Conservation (phyloP, 164 flowering plant species). For the Chimonanthus salicifolius region DNA sequence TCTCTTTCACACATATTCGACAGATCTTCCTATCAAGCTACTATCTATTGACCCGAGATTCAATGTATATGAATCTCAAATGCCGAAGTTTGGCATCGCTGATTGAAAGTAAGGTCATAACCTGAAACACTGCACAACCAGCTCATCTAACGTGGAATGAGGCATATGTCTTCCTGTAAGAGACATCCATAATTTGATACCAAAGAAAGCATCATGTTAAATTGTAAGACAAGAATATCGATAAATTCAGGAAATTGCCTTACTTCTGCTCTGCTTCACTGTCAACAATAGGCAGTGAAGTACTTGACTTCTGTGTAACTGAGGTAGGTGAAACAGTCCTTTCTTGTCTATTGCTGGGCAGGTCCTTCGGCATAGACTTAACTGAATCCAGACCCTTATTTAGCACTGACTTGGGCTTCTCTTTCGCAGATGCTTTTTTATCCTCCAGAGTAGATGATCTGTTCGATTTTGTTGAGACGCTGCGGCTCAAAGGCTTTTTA, state of each 20-base stretch:
- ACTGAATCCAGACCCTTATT: background rate
- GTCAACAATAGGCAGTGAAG: slow-evolving; percentile 28
- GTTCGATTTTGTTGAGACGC: slow-evolving; percentile 3
- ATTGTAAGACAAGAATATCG: too few relatives aligned
- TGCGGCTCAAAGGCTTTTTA: slow-evolving; percentile 13
- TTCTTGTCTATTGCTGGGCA: slow-evolving; percentile 11
- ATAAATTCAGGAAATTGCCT: background rate
- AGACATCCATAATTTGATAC: too few relatives aligned
- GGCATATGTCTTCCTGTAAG: too few relatives aligned
- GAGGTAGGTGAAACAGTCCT: slow-evolving; percentile 7
- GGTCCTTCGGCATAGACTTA: slow-evolving; percentile 10
- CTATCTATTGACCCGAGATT: too few relatives aligned
- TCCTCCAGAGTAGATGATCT: slow-evolving; percentile 13
- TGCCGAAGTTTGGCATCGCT: too few relatives aligned
- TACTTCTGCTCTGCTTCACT: slow-evolving; percentile 46
- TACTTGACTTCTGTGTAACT: slow-evolving; percentile 19
- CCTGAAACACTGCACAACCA: too few relatives aligned
- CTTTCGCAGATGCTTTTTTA: slow-evolving; percentile 19
- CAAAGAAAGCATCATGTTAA: background rate
- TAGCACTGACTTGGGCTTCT: slow-evolving; percentile 8
- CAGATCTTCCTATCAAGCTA: too few relatives aligned
- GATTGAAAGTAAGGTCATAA: too few relatives aligned
- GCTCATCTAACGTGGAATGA: too few relatives aligned
- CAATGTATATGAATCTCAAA: too few relatives aligned
- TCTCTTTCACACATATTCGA: too few relatives aligned